Base-by-base conservation (phyloP, 768 basidiomycete species). In the Kwoniella botswanensis region DNA sequence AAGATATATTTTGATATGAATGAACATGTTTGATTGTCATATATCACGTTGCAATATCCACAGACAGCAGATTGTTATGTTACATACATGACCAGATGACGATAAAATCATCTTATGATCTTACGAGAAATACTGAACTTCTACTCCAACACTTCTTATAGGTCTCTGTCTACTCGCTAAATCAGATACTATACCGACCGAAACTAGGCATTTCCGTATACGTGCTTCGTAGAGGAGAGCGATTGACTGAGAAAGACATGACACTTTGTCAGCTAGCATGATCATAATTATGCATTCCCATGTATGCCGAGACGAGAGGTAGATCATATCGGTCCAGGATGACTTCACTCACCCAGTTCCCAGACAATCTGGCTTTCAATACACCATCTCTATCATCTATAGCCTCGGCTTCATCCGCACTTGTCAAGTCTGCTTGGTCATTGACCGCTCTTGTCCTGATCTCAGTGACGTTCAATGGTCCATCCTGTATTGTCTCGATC, bases 181-280 rank as follows among this genome's bases (percentile, higher is more conserved):
- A 82, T 98, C 93, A 3, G 93, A 93, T n/a, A 94, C 88, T 17
- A 97, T 89, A 5, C 96, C 96, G 35, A 96, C 82, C 73, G 94
- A 92, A 72, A 98, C 89, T 9, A 98, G 86, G 86, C 94, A 90
- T 76, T 94, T 93, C 63, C 90, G 88, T 76, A 98, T 83, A 22
- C 95, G 89, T 15, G 95, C 94, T 85, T 97, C 93, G 92, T 96
- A 98, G 82, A 97, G 88, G 52, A 98, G 81, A 4, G 95, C 91
- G 21, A 98, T 87, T 71, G 94, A 91, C 94, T 22, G 17, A 60
- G 17, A 22, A n/a, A 29, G 41, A 42, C 21, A 43, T 43, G 44
- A 42, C 71, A 68, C 42, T 61, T 46, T 57, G 3, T 11, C 29
- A 41, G 65, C 24, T 65, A 17, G 35, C 35, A 6, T 9, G 35